Base-by-base conservation (phyloP, 345 rosid species). In the Pseudoturritis turrita region DNA sequence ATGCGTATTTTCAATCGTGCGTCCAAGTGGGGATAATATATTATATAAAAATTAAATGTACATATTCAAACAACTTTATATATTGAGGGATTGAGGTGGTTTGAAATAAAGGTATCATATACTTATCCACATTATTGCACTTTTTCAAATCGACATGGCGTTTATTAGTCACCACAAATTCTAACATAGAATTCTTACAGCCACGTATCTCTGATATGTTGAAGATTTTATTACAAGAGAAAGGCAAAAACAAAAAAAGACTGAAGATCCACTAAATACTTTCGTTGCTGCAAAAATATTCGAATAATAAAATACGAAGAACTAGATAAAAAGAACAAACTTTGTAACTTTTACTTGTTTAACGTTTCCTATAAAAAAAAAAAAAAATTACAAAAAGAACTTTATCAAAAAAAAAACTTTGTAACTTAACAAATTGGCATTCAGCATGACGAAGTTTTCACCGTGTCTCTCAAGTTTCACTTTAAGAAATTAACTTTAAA, bases 51-150 rank as follows among this genome's bases (percentile, higher is more conserved):
- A 17, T 4, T 29, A 26, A 43, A 62, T 33, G 36, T 6, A 25
- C 23, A 9, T 26, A 3, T 28, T 8, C 12, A 60, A 22, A 49
- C 17, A 14, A 35, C 18, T 46, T 46, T 19, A 49, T 49, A 23
- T 35, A 21, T 36, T 15, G 26, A 12, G 22, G 25, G 59, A 22
- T 40, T 41, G 49, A 13, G 31, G 62, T 43, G 44, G 33, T 57
- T 17, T 44, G 31, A 21, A 22, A 33, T 26, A 68, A 69, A 69
- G 65, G 56, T 43, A 69, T 56, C 73, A 12, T 44, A 56, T 53
- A 62, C 70, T 63, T 62, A 72, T 73, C 77, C 71, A 73, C 65
- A 73, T 21, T 28, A 50, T 44, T 73, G 45, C 77, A 73, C 71
- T 73, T 72, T 72, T 54, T 33, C 3, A 56, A 60, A 56, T 68